A percentile compares a stretch with the other conserved stretches of the same genome.
These are phyloP conservation scores for Fusarium proliferatum DNA, from an alignment of 2,329 filamentous ascomycete genomes.

Conservation along the genomic window DNA sequence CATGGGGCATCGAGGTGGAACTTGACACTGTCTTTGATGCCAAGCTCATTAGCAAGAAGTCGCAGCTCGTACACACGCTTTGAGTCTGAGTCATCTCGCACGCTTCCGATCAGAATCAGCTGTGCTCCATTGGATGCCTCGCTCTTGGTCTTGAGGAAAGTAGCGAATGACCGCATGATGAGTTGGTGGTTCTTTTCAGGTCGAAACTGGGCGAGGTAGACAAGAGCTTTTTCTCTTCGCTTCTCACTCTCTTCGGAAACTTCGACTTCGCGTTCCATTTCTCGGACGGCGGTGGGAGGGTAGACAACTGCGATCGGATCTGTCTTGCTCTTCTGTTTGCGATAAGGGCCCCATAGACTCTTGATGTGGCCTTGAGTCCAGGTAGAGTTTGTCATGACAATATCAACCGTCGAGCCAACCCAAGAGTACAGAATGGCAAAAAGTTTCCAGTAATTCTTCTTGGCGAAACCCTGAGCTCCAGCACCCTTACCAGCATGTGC, in stretches of 20 bases:
- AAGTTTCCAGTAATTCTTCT: conserved; percentile 85
- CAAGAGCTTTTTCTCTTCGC: conserved; percentile 74
- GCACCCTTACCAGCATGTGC: conserved; percentile 85
- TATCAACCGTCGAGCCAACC: conserved; percentile 85
- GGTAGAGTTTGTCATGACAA: conserved; percentile 97
- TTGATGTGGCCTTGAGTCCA: conserved; percentile 92
- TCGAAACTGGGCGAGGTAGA: conserved; percentile 97
- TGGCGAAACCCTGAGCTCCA: conserved; percentile 76
- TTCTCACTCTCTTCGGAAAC: conserved; percentile 76
- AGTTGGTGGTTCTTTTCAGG: conserved; percentile 96
- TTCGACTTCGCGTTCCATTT: conserved; percentile 79
- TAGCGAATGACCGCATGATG: conserved; percentile 84
- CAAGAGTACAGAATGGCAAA: conserved; percentile 87
- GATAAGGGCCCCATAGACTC: conserved; percentile 77
- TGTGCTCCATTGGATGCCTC: conserved; percentile 66
- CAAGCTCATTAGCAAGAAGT: conserved; percentile 85
- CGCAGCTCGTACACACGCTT: conserved; percentile 90
- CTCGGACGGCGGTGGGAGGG: conserved; percentile 89
- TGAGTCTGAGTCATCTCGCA: conserved; percentile 84
- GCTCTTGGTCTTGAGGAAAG: conserved; percentile 71
- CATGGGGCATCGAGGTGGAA: conserved; percentile 93
- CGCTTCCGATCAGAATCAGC: conserved; percentile 88
- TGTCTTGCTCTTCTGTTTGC: conserved; percentile 56
- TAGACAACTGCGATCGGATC: conserved; percentile 81
- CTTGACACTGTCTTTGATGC: conserved; percentile 83